Percentiles rank a stretch among this genome's conserved stretches.
These are phyloP conservation scores for Irineochytrium annulatum DNA, from an alignment of 192 early-diverging fungal species.

Conservation along the genomic window DNA sequence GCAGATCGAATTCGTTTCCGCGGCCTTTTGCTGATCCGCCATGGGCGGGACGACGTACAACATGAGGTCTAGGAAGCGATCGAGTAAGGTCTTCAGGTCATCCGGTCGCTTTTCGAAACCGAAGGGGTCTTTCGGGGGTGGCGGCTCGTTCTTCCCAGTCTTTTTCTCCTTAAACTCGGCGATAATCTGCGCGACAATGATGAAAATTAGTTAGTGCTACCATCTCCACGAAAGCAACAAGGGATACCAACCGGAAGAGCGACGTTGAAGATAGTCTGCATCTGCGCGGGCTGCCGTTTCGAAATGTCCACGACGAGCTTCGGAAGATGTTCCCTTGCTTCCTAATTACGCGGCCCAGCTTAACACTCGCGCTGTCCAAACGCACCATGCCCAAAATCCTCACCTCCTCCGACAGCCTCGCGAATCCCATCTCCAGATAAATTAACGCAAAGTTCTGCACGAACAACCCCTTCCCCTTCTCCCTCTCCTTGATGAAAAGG, in stretches of 20 bases:
- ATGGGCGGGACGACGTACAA: conserved; percentile 52
- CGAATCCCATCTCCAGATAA: conserved; percentile 78
- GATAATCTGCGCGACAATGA: conserved; percentile 18
- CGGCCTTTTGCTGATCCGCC: conserved; percentile 16
- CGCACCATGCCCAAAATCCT: conserved; percentile 20
- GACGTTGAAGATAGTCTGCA: conserved; percentile 58
- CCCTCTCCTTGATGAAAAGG: conserved; percentile 35
- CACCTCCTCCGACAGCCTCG: conserved; percentile 33
- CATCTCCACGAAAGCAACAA: too few species aligned
- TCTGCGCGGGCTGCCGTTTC: conserved; percentile 53
- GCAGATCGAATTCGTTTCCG: conserved; percentile 1
- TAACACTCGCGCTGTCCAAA: neutral
- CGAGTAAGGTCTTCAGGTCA: conserved; percentile 53
- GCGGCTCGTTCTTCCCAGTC: conserved; percentile 12
- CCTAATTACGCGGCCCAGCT: neutral
- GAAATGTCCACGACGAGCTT: conserved; percentile 59
- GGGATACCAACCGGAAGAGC: conserved; percentile 55
- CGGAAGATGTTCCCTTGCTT: conserved; percentile 40
- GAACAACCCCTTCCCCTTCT: conserved; percentile 34
- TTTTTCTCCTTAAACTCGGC: conserved; percentile 18
- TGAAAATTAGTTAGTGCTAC: conserved; percentile 20
- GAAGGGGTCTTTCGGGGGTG: conserved; percentile 48
- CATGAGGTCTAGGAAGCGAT: conserved; percentile 60
- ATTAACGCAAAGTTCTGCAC: conserved; percentile 79
- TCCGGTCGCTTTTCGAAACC: conserved; percentile 46